Percentiles rank a stretch among this genome's conserved stretches.
Conservation (phyloP, 441 rosid species). For the Gossypium trilobum region DNA sequence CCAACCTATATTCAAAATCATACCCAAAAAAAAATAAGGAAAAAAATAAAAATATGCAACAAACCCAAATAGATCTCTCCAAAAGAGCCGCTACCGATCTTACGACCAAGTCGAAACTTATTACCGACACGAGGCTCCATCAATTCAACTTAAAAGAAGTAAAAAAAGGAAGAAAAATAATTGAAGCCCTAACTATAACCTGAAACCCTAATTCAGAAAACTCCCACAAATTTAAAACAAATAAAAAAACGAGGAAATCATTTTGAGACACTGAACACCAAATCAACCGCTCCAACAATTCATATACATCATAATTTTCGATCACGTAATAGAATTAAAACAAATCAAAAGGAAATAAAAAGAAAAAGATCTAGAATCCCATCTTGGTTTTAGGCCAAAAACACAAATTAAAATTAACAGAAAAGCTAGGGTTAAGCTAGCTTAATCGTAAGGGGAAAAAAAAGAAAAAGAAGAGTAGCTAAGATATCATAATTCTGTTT, state of each 20-base stretch:
- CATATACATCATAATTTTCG: not conserved
- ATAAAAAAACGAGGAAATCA: not conserved
- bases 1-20: slow-evolving; percentile 6
- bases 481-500: slow-evolving; percentile 5
- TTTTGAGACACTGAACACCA: slow-evolving; percentile 4
- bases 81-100: slow-evolving; percentile 78
- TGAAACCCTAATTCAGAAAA: not conserved
- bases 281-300: slow-evolving; percentile 25
- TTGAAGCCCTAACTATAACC: slow-evolving; percentile 10
- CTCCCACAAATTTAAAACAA: not conserved
- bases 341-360: not conserved
- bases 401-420: not conserved
- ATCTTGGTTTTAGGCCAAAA: not conserved
- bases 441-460: not conserved
- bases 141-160: slow-evolving; percentile 4
- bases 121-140: slow-evolving; percentile 75
- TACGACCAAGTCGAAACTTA: slow-evolving; percentile 61
- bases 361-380: slow-evolving; percentile 22
- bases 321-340: not conserved
- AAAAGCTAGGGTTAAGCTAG: slow-evolving; percentile 19
- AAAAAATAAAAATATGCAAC: slow-evolving; percentile 2
- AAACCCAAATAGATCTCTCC: slow-evolving; percentile 73
- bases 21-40: not conserved
- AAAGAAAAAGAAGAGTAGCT: not conserved
- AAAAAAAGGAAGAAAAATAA: slow-evolving; percentile 14